Evolutionary conservation across 1,139 yeast genomes (phyloP), one percentile per base, ranked within the genome.

Genomic region (Suhomyces wounanorum): DNA sequence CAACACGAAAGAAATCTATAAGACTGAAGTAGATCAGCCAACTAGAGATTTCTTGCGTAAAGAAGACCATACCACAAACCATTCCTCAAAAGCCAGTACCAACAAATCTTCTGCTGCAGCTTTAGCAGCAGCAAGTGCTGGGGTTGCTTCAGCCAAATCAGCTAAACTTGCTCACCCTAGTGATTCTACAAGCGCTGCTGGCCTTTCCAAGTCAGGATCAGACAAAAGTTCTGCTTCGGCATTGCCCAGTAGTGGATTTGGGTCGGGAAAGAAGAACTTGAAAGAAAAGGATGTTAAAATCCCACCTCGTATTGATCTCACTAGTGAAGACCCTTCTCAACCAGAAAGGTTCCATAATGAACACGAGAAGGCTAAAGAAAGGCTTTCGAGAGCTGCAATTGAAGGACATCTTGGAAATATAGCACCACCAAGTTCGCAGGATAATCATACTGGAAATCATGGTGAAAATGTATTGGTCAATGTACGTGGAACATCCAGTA

Each of bases 401-500:
- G 51, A 51, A n/a, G 64, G 64, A 9, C 39, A 51, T 2, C 51
- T 60, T 45, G 65, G 65, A 9, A 58, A 57, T 40, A 43, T 50
- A n/a, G 33, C 21, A 5, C 25, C 13, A 11, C 40, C 7, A 11
- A 14, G 3, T 28, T 25, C 26, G 33, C 9, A 14, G 8, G 18
- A 3, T 8, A 14, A 14, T 17, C 37, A 14, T 2, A 50, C 56
- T 43, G 52, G 51, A 41, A 54, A 44, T 49, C 53, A 17, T 14
- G 31, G 52, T 45, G 59, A 61, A 23, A 60, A 63, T 14, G 59
- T 63, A 43, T 41, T 51, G 43, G 72, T 68, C 5, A 64, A 66
- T 35, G 70, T 72, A 18, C 64, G 63, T 53, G 75, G 75, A n/a
- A 65, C 65, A 39, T 59, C 58, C 35, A 68, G 65, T 51, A 65